A percentile compares a stretch with the other conserved stretches of the same genome.
Evolutionary conservation across 2,329 filamentous ascomycete genomes (phyloP).

Genomic region (Coniochaeta sp.): DNA sequence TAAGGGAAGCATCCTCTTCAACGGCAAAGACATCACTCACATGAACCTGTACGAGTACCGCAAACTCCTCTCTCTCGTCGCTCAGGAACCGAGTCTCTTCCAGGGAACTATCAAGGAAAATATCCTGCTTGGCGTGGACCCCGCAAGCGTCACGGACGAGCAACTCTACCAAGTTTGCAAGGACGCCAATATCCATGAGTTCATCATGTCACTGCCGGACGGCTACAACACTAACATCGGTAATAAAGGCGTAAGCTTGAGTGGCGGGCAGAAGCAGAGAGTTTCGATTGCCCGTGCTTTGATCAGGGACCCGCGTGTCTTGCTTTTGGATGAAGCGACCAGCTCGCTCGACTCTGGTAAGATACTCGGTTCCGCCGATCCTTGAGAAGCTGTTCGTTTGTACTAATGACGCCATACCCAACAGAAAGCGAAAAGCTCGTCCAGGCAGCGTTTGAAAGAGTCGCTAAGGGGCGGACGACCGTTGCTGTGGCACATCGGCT

Average conservation of each 20-base stretch:
- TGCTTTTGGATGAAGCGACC: constrained; percentile 68
- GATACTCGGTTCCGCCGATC: neutral
- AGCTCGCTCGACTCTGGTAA: constrained; percentile 52
- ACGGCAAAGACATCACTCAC: constrained; percentile 49
- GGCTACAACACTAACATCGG: constrained; percentile 63
- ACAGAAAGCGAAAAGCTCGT: constrained; percentile 45
- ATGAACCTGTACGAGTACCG: constrained; percentile 58
- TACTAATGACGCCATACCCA: constrained; percentile 1
- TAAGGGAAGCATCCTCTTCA: constrained; percentile 56
- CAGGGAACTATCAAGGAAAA: constrained; percentile 64
- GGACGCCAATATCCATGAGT: constrained; percentile 63
- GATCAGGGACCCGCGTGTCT: constrained; percentile 54
- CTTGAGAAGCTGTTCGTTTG: neutral
- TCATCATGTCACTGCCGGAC: constrained; percentile 58
- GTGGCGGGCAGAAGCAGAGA: constrained; percentile 66
- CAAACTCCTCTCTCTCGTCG: constrained; percentile 58
- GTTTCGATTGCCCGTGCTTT: constrained; percentile 63
- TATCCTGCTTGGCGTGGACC: constrained; percentile 55
- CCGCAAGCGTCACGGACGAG: constrained; percentile 41
- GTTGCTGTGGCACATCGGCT: constrained; percentile 72
- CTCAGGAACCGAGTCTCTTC: constrained; percentile 68
- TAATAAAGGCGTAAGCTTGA: constrained; percentile 54
- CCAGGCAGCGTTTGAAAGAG: constrained; percentile 60
- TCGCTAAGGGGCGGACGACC: constrained; percentile 53
- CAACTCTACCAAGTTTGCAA: constrained; percentile 44